Conservation (phyloP, 106 monocot genomes). For the Agapanthus africanus region DNA sequence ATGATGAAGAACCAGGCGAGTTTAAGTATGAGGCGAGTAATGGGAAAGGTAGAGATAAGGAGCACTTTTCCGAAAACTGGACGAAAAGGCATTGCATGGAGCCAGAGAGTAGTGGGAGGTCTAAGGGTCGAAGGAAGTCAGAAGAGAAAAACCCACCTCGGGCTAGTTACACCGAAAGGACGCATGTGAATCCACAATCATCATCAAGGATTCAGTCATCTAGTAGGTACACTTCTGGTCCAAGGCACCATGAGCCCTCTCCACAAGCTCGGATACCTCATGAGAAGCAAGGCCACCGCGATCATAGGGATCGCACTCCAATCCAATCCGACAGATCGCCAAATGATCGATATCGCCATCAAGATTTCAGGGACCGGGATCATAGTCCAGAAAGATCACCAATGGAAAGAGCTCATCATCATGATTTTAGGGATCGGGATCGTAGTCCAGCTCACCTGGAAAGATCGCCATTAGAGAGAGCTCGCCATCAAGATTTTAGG, state of each 20-base stretch:
- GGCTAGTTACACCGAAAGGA: slow-evolving; percentile 32
- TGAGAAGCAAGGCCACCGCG: slow-evolving; percentile 27
- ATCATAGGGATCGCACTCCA: slow-evolving; percentile 46
- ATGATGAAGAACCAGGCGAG: slow-evolving; percentile 35
- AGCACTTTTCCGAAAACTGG: slow-evolving; percentile 21
- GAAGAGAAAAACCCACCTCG: slow-evolving; percentile 32
- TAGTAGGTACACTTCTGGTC: slow-evolving; percentile 28
- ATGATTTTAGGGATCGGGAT: too few relatives aligned
- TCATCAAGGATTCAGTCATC: slow-evolving; percentile 27
- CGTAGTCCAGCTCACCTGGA: slow-evolving; percentile 38
- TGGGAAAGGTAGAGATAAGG: slow-evolving; percentile 42
- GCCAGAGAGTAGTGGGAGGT: slow-evolving; percentile 13
- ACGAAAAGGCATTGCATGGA: slow-evolving; percentile 33
- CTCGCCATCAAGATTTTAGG: too few relatives aligned
- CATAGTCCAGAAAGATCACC: slow-evolving; percentile 45
- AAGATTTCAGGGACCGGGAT: too few relatives aligned
- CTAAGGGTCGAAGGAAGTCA: slow-evolving; percentile 47
- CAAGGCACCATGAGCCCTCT: slow-evolving; percentile 35
- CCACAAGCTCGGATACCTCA: slow-evolving; percentile 21
- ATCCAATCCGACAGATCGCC: slow-evolving; percentile 29
- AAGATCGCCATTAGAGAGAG: slow-evolving; percentile 24
- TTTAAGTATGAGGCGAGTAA: slow-evolving; percentile 45
- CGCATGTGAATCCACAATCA: slow-evolving; percentile 20
- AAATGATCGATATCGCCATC: slow-evolving; percentile 13
- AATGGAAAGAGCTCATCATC: slow-evolving; percentile 18